These are phyloP conservation scores for Nicotiana tabacum DNA, from an alignment of 257 asterid genomes.

Conservation along the genomic window DNA sequence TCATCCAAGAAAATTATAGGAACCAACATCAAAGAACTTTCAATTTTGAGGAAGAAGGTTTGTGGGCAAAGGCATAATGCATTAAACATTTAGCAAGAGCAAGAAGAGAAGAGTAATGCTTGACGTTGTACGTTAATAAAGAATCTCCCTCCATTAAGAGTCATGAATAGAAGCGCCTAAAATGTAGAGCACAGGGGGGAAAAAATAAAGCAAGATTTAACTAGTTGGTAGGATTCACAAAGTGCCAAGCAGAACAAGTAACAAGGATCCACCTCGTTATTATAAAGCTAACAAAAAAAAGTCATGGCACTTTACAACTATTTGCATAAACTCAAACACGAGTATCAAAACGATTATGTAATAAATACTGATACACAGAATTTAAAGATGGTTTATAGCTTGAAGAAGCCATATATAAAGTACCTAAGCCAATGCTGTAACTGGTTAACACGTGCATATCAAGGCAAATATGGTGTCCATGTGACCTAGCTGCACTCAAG, in stretches of 20 bases:
- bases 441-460: not conserved
- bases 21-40: not conserved
- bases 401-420: not conserved
- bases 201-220: not conserved
- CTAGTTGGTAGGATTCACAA: conserved; percentile 1
- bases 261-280: not conserved
- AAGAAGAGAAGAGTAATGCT: not conserved
- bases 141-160: not conserved
- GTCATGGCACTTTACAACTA: not conserved
- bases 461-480: not conserved
- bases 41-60: not conserved
- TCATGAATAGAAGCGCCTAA: not conserved
- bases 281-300: not conserved
- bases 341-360: not conserved
- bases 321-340: not conserved
- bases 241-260: not conserved
- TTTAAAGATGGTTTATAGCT: not conserved
- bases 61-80: not conserved
- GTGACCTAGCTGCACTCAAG: not conserved
- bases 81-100: not conserved
- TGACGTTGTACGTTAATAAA: not conserved
- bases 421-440: not conserved
- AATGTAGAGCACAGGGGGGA: not conserved
- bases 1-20: too few relatives aligned
- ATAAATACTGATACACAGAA: not conserved